These are phyloP conservation scores for Populus simonii DNA, from an alignment of 345 rosid species.

Conservation along the genomic window DNA sequence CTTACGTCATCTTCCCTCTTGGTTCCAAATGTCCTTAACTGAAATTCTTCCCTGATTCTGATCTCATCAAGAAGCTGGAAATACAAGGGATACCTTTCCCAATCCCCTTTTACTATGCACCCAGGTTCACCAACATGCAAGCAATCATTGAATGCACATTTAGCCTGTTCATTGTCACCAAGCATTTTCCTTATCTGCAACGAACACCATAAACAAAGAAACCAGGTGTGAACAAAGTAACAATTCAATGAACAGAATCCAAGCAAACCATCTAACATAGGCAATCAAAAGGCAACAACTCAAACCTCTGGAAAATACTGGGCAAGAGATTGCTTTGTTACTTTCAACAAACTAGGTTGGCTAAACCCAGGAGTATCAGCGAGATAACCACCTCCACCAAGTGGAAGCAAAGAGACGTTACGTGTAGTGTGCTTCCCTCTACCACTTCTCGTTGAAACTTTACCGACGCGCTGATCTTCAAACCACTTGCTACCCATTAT, in stretches of 20 bases:
- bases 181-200: conserved; percentile 51
- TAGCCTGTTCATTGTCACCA: conserved; percentile 38
- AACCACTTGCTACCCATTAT: conserved; percentile 71
- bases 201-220: not conserved
- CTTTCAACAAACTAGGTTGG: conserved; percentile 87
- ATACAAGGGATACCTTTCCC: conserved; percentile 85
- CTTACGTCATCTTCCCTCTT: conserved; percentile 82
- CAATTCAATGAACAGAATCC: not conserved
- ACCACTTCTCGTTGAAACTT: conserved; percentile 80
- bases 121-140: conserved; percentile 88
- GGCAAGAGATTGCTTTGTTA: conserved; percentile 84
- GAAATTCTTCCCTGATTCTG: conserved; percentile 81
- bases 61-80: conserved; percentile 86
- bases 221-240: not conserved
- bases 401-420: conserved; percentile 73
- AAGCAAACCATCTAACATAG: not conserved
- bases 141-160: conserved; percentile 77
- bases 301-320: conserved; percentile 84
- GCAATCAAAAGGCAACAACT: not conserved
- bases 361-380: conserved; percentile 98
- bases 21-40: conserved; percentile 83
- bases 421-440: conserved; percentile 92
- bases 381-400: conserved; percentile 73
- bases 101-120: conserved; percentile 67
- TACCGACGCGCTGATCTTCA: conserved; percentile 76